These are phyloP conservation scores for Saccharomycopsis crataegensis DNA, from an alignment of 1,139 yeast species.

Conservation along the genomic window DNA sequence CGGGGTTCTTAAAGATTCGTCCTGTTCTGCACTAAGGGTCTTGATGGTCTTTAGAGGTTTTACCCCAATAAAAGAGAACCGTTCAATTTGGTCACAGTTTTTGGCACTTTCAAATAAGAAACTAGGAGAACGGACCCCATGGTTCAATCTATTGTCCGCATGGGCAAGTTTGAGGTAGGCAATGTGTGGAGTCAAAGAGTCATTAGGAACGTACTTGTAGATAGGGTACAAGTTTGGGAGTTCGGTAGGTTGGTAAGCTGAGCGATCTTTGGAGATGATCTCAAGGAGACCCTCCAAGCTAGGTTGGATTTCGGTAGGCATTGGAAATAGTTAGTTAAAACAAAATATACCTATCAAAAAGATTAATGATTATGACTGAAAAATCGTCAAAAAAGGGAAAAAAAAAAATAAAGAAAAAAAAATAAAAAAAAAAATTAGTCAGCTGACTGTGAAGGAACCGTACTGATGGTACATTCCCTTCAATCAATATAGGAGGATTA, in stretches of 20 bases:
- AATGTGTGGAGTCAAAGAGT: constrained; percentile 77
- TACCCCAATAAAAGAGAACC: constrained; percentile 87
- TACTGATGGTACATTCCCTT: too few relatives aligned
- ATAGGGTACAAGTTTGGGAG: constrained; percentile 70
- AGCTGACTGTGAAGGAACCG: too few relatives aligned
- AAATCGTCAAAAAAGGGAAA: too few relatives aligned
- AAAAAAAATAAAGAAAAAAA: too few relatives aligned
- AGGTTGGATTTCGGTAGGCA: constrained; percentile 45
- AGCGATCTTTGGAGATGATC: constrained; percentile 36
- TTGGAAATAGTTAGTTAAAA: not conserved
- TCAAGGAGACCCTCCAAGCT: constrained; percentile 42
- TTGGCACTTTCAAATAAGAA: constrained; percentile 83
- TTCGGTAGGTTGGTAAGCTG: constrained; percentile 20
- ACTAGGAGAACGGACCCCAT: constrained; percentile 45
- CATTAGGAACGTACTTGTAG: constrained; percentile 64
- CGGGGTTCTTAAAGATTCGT: constrained; percentile 48
- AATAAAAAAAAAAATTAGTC: too few relatives aligned
- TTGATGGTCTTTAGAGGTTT: constrained; percentile 73
- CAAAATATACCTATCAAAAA: too few relatives aligned
- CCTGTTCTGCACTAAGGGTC: constrained; percentile 32
- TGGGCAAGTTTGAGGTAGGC: constrained; percentile 81
- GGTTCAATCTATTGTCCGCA: constrained; percentile 44
- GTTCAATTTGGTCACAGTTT: constrained; percentile 81
- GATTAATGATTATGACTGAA: too few relatives aligned
- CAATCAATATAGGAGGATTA: too few relatives aligned